Evolutionary conservation across 148 eudicot species (phyloP), one percentile per base, ranked within the genome.

Genomic region (Salicornia ramosissima): DNA sequence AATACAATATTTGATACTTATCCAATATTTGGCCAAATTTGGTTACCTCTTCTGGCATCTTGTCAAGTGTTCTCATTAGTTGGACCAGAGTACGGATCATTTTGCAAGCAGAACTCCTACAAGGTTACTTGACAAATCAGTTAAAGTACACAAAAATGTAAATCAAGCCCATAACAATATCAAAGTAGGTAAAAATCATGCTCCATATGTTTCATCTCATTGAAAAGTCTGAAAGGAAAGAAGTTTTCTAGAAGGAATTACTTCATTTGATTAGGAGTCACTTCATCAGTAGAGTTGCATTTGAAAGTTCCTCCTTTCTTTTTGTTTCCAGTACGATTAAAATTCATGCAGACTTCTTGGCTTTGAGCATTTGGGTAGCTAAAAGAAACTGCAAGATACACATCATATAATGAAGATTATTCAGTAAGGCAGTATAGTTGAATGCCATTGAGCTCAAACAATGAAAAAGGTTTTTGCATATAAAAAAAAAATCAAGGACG

Each of bases 41-140:
- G 58, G 39, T 57, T 82, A 92, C 97, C 97, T 92, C 96, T 68
- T 87, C 93, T 66, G 93, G 97, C 96, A 92, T 92, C 81, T 78
- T 90, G 81, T 90, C 96, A 56, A 90, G 87, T 47, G 96, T 90
- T 74, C 96, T 85, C 97, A 92, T 92, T 75, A 92, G 80, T 59
- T 92, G 97, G 67, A 88, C 80, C 67, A 92, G 72, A 56, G 96
- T 90, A 10, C 96, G 88, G 55, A 87, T 86, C 96, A 92, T 89
- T 80, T 90, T 93, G 81, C 98, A 92, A 73, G 98, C 98, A 63
- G 96, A 86, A 80, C 93, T 90, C 94, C 98, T 93, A 81, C 40
- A 70, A 67, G 21, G 28, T 36, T 69, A 66, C 28, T 16, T 22
- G 0, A 56, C 39, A 30, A 2, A 64, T 54, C 10, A 79, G 64